Evolutionary conservation across 2,329 filamentous ascomycete genomes (phyloP).

Genomic region (Exophiala mesophila): DNA sequence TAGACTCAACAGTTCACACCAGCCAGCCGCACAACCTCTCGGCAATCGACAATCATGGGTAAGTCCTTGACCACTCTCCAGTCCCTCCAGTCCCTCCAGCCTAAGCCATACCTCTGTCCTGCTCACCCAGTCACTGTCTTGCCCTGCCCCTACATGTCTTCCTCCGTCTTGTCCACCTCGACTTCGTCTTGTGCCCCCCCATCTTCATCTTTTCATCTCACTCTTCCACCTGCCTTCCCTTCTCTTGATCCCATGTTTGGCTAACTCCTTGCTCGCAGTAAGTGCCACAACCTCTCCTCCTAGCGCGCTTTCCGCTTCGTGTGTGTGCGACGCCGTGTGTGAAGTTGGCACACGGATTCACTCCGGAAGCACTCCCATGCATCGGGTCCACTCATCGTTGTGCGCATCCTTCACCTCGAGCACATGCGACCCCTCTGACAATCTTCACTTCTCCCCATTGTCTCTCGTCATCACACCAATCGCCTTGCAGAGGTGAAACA

Average conservation of each 20-base stretch:
- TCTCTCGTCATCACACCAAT: conserved; percentile 9
- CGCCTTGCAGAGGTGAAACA: conserved; percentile 16
- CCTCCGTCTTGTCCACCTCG: conserved; percentile 10
- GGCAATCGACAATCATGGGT: conserved; percentile 33
- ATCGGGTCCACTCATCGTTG: conserved; percentile 19
- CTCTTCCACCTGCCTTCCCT: not conserved
- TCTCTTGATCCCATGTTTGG: conserved; percentile 10
- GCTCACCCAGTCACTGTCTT: conserved; percentile 18
- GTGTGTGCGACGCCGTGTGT: conserved; percentile 4
- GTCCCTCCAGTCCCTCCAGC: conserved; percentile 20
- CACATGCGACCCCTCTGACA: conserved; percentile 7
- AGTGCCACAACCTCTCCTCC: conserved; percentile 19
- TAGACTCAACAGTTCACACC: conserved; percentile 27
- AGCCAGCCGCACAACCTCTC: conserved; percentile 24
- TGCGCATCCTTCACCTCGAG: conserved; percentile 16
- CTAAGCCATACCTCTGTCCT: conserved; percentile 21
- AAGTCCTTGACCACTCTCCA: conserved; percentile 25
- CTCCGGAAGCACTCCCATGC: conserved; percentile 15
- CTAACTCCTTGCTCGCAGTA: conserved; percentile 20
- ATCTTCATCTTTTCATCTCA: conserved; percentile 16
- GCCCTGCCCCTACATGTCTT: conserved; percentile 16
- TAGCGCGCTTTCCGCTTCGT: conserved; percentile 9
- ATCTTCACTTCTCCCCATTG: conserved; percentile 12
- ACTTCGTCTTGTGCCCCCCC: conserved; percentile 11
- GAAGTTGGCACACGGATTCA: conserved; percentile 8